Percentiles rank a stretch among this genome's conserved stretches.
phyloP scores from a whole-genome alignment of 768 basidiomycete genomes.

The Agaricus blazei region DNA sequence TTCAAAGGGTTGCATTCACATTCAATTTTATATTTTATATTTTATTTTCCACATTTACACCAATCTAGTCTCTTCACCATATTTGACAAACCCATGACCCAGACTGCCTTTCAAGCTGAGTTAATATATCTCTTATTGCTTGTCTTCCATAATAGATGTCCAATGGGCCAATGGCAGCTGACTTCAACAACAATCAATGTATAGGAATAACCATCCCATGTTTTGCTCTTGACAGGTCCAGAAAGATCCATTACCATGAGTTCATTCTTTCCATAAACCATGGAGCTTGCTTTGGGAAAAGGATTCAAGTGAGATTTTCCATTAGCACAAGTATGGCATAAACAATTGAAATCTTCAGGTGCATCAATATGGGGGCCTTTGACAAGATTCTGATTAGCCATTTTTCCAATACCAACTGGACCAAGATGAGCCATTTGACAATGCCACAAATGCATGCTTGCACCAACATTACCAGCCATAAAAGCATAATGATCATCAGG shows the following conservation, averaged over 20 bases:
- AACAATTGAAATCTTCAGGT: slow-evolving; percentile 8
- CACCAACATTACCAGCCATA: background rate
- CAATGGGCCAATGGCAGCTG: slow-evolving; percentile 13
- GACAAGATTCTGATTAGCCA: slow-evolving; percentile 19
- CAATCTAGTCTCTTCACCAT: too few relatives aligned
- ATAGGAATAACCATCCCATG: slow-evolving; percentile 18
- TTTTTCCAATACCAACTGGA: slow-evolving; percentile 12
- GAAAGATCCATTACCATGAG: slow-evolving; percentile 19
- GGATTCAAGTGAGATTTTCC: slow-evolving; percentile 19
- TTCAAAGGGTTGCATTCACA: too few relatives aligned
- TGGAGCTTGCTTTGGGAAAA: slow-evolving; percentile 17
- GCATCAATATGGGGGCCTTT: slow-evolving; percentile 16
- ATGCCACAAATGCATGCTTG: slow-evolving; percentile 17
- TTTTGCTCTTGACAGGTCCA: slow-evolving; percentile 20
- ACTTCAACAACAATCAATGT: slow-evolving; percentile 27
- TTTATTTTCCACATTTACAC: too few relatives aligned
- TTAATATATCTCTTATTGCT: too few relatives aligned
- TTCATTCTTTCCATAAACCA: slow-evolving; percentile 12
- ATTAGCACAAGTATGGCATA: slow-evolving; percentile 20
- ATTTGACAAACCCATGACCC: too few relatives aligned
- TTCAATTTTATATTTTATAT: too few relatives aligned
- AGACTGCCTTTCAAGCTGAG: too few relatives aligned
- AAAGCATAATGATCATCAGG: background rate
- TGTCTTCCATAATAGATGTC: slow-evolving; percentile 18
- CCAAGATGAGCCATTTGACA: slow-evolving; percentile 19